Conservation (phyloP, 495 filamentous ascomycete species). For the Rostrohypoxylon terebratum region DNA sequence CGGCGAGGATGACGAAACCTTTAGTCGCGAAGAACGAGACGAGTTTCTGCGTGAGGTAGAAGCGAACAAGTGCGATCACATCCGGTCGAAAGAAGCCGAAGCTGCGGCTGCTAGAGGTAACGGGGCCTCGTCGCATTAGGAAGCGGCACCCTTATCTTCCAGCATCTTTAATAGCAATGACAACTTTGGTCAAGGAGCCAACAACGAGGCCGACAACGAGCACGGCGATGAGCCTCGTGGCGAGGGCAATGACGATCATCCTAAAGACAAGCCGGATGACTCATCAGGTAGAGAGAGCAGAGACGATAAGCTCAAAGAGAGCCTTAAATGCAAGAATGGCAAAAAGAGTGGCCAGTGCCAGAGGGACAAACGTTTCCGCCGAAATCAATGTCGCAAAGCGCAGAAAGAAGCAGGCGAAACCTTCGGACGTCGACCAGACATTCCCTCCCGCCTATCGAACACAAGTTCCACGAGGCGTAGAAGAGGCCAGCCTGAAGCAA, state of each 20-base stretch:
- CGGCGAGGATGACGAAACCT: slow-evolving; percentile 83
- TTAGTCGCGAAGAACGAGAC: slow-evolving; percentile 76
- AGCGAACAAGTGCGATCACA: slow-evolving; percentile 28
- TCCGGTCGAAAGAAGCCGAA: slow-evolving; percentile 6
- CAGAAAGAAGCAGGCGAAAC: too few species aligned
- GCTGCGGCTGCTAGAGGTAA: slow-evolving; percentile 9
- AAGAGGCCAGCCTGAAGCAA: too few species aligned
- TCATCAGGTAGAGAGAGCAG: not conserved
- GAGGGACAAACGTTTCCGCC: too few species aligned
- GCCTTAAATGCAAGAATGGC: too few species aligned
- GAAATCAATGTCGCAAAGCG: too few species aligned
- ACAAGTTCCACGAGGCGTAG: too few species aligned
- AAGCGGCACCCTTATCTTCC: slow-evolving; percentile 7
- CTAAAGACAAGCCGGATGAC: not conserved
- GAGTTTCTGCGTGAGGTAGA: slow-evolving; percentile 59
- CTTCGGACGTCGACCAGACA: too few species aligned
- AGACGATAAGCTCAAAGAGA: not conserved
- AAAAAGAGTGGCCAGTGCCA: too few species aligned
- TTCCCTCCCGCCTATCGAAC: too few species aligned
- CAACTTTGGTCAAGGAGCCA: not conserved
- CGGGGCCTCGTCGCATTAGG: slow-evolving; percentile 38
- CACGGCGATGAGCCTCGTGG: not conserved
- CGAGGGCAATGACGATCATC: not conserved
- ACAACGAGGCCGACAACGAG: not conserved
- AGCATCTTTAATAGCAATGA: not conserved